These are phyloP conservation scores for Citrus hindsii DNA, from an alignment of 345 rosid species.

Conservation along the genomic window DNA sequence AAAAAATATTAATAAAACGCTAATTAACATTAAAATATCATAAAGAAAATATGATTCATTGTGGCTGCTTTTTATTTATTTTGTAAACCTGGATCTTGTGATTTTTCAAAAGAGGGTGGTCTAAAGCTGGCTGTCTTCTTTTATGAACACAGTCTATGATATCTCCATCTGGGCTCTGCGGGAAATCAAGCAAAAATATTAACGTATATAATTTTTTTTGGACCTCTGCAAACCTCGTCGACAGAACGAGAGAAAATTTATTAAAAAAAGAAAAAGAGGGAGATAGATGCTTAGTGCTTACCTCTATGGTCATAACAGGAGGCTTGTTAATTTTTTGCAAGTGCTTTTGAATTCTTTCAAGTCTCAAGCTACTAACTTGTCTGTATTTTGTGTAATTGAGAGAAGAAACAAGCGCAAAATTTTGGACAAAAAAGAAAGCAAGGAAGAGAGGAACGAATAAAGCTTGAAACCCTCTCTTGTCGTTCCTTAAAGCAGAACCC, in stretches of 20 bases:
- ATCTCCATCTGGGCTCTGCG: conserved; percentile 88
- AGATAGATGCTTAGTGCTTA: conserved; percentile 19
- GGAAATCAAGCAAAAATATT: not conserved
- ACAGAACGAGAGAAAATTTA: not conserved
- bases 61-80: not conserved
- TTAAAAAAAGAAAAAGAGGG: not conserved
- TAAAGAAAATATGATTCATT: not conserved
- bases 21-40: not conserved
- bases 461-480: conserved; percentile 19
- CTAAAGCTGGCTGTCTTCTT: conserved; percentile 87
- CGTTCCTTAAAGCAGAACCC: conserved; percentile 13
- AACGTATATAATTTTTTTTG: not conserved
- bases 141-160: conserved; percentile 82
- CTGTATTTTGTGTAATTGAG: conserved; percentile 49
- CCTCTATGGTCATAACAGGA: conserved; percentile 77
- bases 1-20: not conserved
- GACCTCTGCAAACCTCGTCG: not conserved
- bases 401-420: conserved; percentile 27
- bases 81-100: conserved; percentile 89
- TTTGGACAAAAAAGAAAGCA: conserved; percentile 20
- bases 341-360: conserved; percentile 74
- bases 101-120: conserved; percentile 85
- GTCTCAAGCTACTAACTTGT: conserved; percentile 72
- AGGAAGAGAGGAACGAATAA: conserved; percentile 18
- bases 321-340: conserved; percentile 83